Conservation (phyloP, 2,329 filamentous ascomycete genomes). For the Curvularia lunata region DNA sequence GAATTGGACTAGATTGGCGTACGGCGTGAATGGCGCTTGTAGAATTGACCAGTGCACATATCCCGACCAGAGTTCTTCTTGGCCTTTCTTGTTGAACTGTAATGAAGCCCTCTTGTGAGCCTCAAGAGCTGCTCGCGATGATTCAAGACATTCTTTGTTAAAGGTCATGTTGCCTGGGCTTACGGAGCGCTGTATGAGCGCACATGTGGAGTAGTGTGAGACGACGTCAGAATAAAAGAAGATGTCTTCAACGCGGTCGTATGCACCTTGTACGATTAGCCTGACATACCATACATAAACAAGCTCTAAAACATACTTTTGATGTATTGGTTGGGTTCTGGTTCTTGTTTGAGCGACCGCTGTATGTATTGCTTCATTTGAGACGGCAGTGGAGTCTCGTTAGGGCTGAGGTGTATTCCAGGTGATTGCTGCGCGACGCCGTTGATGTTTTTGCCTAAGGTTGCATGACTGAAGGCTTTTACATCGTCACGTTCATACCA, state of each 20-base stretch:
- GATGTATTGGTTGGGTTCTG: slow-evolving; percentile 18
- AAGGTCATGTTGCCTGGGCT: slow-evolving; percentile 42
- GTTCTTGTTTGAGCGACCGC: slow-evolving; percentile 1
- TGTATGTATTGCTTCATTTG: slow-evolving; percentile 23
- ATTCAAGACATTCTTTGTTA: slow-evolving; percentile 40
- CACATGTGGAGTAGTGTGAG: slow-evolving; percentile 42
- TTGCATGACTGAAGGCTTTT: slow-evolving; percentile 17
- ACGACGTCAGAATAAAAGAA: slow-evolving; percentile 43
- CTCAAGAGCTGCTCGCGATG: slow-evolving; percentile 40
- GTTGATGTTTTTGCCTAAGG: slow-evolving; percentile 1
- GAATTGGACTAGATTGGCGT: not conserved
- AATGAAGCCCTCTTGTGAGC: slow-evolving; percentile 38
- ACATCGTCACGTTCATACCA: slow-evolving; percentile 40
- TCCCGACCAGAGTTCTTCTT: slow-evolving; percentile 44
- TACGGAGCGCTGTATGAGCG: slow-evolving; percentile 43
- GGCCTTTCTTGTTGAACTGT: slow-evolving; percentile 42
- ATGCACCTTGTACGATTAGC: slow-evolving; percentile 13
- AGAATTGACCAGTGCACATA: slow-evolving; percentile 42
- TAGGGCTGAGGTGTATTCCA: slow-evolving; percentile 22
- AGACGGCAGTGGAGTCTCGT: slow-evolving; percentile 35
- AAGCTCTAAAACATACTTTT: slow-evolving; percentile 11
- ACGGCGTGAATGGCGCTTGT: slow-evolving; percentile 56
- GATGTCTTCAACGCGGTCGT: slow-evolving; percentile 36
- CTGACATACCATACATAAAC: not conserved
- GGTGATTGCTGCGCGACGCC: slow-evolving; percentile 2